Conservation (phyloP, 371 early-diverging fungal species). For the Haplosporangium sp. region DNA sequence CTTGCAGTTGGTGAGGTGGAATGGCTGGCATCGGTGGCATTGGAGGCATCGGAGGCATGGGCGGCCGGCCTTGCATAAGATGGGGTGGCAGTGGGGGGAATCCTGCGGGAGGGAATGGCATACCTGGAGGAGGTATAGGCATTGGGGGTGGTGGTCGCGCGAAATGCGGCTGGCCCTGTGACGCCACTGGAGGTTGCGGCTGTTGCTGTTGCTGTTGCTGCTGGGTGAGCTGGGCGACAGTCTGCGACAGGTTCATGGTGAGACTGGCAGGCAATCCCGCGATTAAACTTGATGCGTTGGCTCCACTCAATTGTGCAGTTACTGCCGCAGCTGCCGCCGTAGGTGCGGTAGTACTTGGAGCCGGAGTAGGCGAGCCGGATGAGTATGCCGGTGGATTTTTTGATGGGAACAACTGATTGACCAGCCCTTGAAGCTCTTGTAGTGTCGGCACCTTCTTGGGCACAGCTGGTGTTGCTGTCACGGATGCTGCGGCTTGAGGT, state of each 20-base stretch:
- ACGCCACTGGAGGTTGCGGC: background rate
- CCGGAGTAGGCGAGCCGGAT: background rate
- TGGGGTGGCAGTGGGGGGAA: conserved; percentile 32
- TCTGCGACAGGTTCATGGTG: conserved; percentile 33
- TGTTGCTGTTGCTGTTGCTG: conserved; percentile 17
- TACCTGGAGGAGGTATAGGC: conserved; percentile 15
- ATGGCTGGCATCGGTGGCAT: conserved; percentile 25
- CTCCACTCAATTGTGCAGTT: conserved; percentile 26
- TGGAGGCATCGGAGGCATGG: conserved; percentile 19
- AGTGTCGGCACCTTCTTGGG: conserved; percentile 29
- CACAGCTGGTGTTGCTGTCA: background rate
- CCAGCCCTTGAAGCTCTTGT: conserved; percentile 46
- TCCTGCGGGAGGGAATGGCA: conserved; percentile 29
- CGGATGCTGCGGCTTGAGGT: background rate
- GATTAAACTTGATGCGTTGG: conserved; percentile 24
- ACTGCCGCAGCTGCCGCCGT: conserved; percentile 53
- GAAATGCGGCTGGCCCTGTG: conserved; percentile 10
- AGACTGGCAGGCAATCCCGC: conserved; percentile 35
- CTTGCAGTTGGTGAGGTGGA: conserved; percentile 26
- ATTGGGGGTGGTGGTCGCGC: conserved; percentile 9
- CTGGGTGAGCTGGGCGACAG: conserved; percentile 28
- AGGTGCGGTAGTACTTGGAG: conserved; percentile 8
- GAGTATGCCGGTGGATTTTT: conserved; percentile 2
- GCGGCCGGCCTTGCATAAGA: conserved; percentile 6
- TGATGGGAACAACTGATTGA: conserved; percentile 46